Evolutionary conservation across 768 basidiomycete species (phyloP), one percentile per base, ranked within the genome.

Genomic region (Thelephora ganbajun): DNA sequence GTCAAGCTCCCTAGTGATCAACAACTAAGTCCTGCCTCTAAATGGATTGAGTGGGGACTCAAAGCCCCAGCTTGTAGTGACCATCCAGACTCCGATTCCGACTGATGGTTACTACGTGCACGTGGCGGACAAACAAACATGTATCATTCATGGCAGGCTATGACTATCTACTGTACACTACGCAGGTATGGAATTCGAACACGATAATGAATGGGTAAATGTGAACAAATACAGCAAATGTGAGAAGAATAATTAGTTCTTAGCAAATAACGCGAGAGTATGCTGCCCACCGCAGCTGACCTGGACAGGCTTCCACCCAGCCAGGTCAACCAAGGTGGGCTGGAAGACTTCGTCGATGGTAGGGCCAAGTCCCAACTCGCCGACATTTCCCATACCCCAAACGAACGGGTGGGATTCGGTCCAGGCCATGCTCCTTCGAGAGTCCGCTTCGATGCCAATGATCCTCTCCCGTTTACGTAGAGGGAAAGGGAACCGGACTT

Each of bases 211-310:
- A 30, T 9, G 26, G 9, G 9, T 9, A 30, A 30, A 30, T 30
- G 26, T 4, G 9, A 30, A 30, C 26, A 30, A 30, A 30, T 30
- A 30, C 26, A 30, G 9, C 26, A 9, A 30, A 4, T 9, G 9
- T 9, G 26, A 30, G 26, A 30, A 30, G 26, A 30, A 41, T 14
- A 5, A 9, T 41, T 14, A 16, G 59, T 79, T 83, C 58, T 77
- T 81, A 56, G 78, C 74, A 61, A 86, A 75, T 48, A 86, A 63
- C 33, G 78, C 84, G 14, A 87, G 57, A 1, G 82, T 78, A 57
- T 88, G 85, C 57, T 88, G 86, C 3, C 85, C 85, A 33, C 85
- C 85, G 59, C 84, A 87, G 1, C 80, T 72, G 33, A 78, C 80
- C 19, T 72, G 68, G 19, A 75, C 58, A 14, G 84, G 79, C 37